Percentiles rank a stretch among this genome's conserved stretches.
phyloP scores from a whole-genome alignment of 179 eudicot species.

The Spergularia azorica region DNA sequence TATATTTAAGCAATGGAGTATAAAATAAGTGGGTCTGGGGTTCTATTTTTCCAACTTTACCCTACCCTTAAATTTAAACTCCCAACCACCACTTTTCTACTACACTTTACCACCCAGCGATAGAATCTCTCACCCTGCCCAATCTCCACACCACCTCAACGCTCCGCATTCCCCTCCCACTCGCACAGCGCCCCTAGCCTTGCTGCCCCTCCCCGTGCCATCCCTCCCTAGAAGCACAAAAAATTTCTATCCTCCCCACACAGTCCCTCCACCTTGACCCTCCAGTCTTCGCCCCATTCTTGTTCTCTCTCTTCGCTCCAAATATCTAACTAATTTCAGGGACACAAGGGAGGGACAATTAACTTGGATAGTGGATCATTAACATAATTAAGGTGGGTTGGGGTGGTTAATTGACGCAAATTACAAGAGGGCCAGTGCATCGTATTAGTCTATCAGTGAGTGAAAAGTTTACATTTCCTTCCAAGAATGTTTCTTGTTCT shows the following conservation, averaged over 20 bases:
- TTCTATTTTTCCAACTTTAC: background rate
- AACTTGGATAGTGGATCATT: background rate
- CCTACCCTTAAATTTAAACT: background rate
- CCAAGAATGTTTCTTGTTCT: background rate
- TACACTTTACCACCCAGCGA: background rate
- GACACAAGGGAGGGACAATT: background rate
- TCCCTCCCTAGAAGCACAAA: background rate
- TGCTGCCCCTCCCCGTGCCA: no score
- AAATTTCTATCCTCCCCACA: background rate
- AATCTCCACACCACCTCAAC: no score
- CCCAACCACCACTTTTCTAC: conserved; percentile 1
- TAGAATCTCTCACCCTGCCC: no score
- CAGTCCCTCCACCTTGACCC: background rate
- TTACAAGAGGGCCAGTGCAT: background rate
- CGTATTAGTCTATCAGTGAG: no score
- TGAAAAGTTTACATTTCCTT: background rate
- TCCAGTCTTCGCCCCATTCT: background rate
- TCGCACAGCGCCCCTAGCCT: no score
- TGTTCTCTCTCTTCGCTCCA: background rate
- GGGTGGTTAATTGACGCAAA: background rate
- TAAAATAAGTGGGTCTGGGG: no score
- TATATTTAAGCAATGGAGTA: background rate
- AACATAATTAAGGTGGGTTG: no score
- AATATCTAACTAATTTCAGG: background rate
- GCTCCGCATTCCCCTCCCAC: no score